phyloP scores from a whole-genome alignment of 305 asterid genomes.

The Fraxinus ornus region DNA sequence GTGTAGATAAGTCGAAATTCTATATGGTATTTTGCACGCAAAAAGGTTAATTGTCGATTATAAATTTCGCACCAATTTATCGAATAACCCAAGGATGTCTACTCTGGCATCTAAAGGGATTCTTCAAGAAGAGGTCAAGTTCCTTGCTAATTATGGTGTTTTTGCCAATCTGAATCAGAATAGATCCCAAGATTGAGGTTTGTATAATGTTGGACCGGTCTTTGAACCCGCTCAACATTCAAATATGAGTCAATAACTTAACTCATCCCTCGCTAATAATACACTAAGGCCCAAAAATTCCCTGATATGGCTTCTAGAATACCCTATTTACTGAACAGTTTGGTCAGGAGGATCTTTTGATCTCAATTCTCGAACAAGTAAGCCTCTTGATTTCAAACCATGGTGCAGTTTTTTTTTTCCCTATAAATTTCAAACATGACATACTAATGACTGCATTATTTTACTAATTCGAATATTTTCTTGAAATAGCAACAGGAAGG shows the following conservation, averaged over 20 bases:
- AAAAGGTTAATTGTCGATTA: background rate
- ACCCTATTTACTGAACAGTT: slow-evolving; percentile 40
- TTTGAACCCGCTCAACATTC: slow-evolving; percentile 45
- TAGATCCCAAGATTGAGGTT: slow-evolving; percentile 46
- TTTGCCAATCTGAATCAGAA: slow-evolving; percentile 40
- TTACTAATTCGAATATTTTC: background rate
- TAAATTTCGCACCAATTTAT: background rate
- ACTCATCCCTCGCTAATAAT: slow-evolving; percentile 24
- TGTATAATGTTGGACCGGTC: slow-evolving; percentile 42
- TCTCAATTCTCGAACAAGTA: slow-evolving; percentile 60
- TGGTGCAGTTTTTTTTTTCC: background rate
- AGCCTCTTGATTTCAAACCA: background rate
- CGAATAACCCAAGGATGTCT: slow-evolving; percentile 35
- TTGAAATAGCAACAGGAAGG: slow-evolving; percentile 29
- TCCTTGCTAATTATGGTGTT: slow-evolving; percentile 45
- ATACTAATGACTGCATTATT: background rate
- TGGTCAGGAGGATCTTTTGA: slow-evolving; percentile 66
- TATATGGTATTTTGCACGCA: no score
- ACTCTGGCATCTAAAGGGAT: slow-evolving; percentile 33
- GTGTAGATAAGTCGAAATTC: background rate
- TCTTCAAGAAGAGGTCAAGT: slow-evolving; percentile 38
- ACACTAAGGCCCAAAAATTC: slow-evolving; percentile 39
- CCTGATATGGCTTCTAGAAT: slow-evolving; percentile 44
- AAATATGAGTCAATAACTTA: slow-evolving; percentile 29
- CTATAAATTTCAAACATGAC: background rate